Evolutionary conservation across 108 stramenopile species (phyloP).

Genomic region (Stephanodiscus triporus): DNA sequence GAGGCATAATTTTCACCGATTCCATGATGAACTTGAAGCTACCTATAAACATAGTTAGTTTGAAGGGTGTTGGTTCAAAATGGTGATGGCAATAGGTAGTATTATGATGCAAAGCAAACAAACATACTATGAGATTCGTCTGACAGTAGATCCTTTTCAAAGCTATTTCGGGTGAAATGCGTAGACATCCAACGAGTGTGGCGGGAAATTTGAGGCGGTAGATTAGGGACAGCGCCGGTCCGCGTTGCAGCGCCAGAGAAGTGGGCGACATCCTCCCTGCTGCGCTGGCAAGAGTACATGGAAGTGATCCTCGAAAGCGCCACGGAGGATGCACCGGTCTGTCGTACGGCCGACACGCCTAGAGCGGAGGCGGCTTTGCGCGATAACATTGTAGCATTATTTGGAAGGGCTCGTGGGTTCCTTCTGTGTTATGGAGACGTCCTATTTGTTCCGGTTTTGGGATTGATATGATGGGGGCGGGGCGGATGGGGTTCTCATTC

Average conservation of each 20-base stretch:
- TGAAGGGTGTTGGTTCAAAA: neutral
- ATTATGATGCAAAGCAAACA: neutral
- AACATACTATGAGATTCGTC: conserved; percentile 38
- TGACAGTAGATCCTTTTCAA: conserved; percentile 32
- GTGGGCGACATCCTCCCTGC: neutral
- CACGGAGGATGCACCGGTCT: conserved; percentile 18
- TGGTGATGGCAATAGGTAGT: neutral
- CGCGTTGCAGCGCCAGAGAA: neutral
- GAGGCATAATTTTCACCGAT: conserved; percentile 14
- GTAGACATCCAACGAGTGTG: conserved; percentile 25
- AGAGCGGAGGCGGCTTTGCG: neutral
- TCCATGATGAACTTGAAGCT: conserved; percentile 27
- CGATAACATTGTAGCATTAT: conserved; percentile 4
- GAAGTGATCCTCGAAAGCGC: conserved; percentile 21
- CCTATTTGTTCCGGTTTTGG: neutral
- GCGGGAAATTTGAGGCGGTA: neutral
- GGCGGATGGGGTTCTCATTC: neutral
- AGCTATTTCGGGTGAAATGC: conserved; percentile 21
- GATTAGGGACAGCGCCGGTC: neutral
- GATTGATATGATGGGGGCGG: neutral
- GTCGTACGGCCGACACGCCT: neutral
- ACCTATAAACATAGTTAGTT: neutral
- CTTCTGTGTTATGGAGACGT: neutral
- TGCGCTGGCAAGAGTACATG: neutral
- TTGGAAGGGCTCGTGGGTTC: neutral